Evolutionary conservation across 495 filamentous ascomycete species (phyloP), one percentile per base, ranked within the genome.

Genomic region (Penicillium pancosmium): DNA sequence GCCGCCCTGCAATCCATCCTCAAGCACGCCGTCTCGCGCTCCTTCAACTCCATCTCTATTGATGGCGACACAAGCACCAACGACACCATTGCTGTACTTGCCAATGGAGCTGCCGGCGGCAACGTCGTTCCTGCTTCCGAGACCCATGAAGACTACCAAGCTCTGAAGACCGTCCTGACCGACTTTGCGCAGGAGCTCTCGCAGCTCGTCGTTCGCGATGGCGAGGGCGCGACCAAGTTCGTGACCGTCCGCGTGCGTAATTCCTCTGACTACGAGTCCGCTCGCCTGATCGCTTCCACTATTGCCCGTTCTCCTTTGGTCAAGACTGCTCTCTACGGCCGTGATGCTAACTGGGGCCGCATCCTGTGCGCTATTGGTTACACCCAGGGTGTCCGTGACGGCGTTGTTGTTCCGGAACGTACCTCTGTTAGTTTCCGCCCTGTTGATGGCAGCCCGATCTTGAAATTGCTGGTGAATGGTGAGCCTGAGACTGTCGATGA

Each of bases 161-260:
- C 80, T 11, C 88, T 96, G 77, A 81, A 83, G 48, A 68, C 77
- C 3, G 78, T 90, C 5, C 80, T 98, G 34, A 91, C 89, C 15
- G 76, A 79, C 8, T 94, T 98, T 74, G 82, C 92, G 1, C 85
- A 86, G 52, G 86, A 92, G 52, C 85, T 98, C 2, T 93, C 93
- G 15, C 90, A 97, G 73, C 86, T 97, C 19, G 88, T 99, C 33
- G 91, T 99, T 21, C 88, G 93, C 35, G 95, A 99, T 70, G 94
- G 95, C 65, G 94, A 99, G 75, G 94, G 94, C 54, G 95, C 95
- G 4, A 98, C 94, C 15, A 99, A 99, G 77, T 98, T 98, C 72
- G 91, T 99, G 48, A 96, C 90, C 10, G 89, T 98, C 60, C 86
- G 86, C n/a, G 89, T 98, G 35, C 82, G 80, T 31, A 87, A 91